Base-by-base conservation (phyloP, 108 stramenopile species). In the Cylindrotheca fusiformis region DNA sequence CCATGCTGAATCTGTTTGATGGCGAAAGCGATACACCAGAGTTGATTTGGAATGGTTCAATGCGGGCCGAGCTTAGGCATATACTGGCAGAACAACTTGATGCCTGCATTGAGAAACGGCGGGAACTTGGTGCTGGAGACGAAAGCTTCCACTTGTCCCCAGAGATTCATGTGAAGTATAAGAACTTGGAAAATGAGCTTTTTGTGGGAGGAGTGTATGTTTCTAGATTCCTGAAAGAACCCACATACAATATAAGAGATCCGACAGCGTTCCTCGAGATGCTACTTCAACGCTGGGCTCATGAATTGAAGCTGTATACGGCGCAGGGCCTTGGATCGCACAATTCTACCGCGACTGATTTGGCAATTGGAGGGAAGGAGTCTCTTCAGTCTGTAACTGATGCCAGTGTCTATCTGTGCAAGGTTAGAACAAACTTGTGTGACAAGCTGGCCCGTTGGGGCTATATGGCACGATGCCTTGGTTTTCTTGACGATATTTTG, bases 121-220 rank as follows among this genome's bases (percentile, higher is more conserved):
- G 60, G 22, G 30, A 64, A 48, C 65, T 44, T 50, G 83, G 75
- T 23, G 52, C 32, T 3, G 53, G 53, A 8, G 60, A 63, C 21
- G 74, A 69, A 26, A 21, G 52, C n/a, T 80, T 67, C 45, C n/a
- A 12, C 19, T 48, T 88, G 28, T 48, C 72, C 1, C 58, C 83
- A 0, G 60, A 24, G 19, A 61, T 73, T 25, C 22, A 33, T 18
- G 83, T 85, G 21, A 67, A 64, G 31, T 89, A 89, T 57, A 23
- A 60, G 27, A 74, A 69, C 27, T 74, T 88, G 14, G 71, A 80
- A 33, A 68, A 76, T 26, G 91, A 89, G 58, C 68, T 89, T 0
- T 81, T 72, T 52, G 69, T 93, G 36, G 91, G 91, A 14, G 85
- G 85, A 19, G 84, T 88, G 1, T 93, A 86, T 67, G 79, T 93